phyloP scores from a whole-genome alignment of 179 eudicot genomes.

The Silene noctiflora region DNA sequence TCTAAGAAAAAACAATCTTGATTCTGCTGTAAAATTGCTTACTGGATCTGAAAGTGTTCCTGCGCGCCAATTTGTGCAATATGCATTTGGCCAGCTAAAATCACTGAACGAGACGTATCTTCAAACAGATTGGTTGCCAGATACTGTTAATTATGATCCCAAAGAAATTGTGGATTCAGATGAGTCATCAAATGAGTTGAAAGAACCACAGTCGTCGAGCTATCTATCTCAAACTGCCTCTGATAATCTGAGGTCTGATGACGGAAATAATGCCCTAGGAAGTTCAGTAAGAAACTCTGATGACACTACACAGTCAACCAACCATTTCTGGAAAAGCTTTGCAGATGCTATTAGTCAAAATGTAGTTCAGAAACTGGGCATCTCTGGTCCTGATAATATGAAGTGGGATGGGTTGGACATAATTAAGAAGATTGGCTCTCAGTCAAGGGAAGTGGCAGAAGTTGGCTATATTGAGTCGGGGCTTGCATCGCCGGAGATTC shows the following conservation, averaged over 20 bases:
- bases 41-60: slow-evolving; percentile 85
- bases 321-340: slow-evolving; percentile 74
- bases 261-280: slow-evolving; percentile 20
- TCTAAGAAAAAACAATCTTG: slow-evolving; percentile 59
- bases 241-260: slow-evolving; percentile 24
- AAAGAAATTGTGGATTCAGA: slow-evolving; percentile 22
- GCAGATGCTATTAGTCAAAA: slow-evolving; percentile 60
- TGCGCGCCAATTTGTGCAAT: slow-evolving; percentile 84
- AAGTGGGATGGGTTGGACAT: slow-evolving; percentile 90
- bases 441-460: slow-evolving; percentile 64
- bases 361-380: slow-evolving; percentile 70
- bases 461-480: slow-evolving; percentile 85
- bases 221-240: slow-evolving; percentile 32
- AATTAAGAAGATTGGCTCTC: slow-evolving; percentile 59
- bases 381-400: slow-evolving; percentile 66
- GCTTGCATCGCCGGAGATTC: slow-evolving; percentile 64
- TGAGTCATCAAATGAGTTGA: slow-evolving; percentile 32
- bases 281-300: slow-evolving; percentile 21
- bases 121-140: slow-evolving; percentile 43
- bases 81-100: slow-evolving; percentile 78
- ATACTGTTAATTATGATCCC: slow-evolving; percentile 26
- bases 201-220: slow-evolving; percentile 20
- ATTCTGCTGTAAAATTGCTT: slow-evolving; percentile 67
- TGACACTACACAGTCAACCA: slow-evolving; percentile 44
- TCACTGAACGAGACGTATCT: slow-evolving; percentile 65